Evolutionary conservation across 2,329 filamentous ascomycete genomes (phyloP).

Genomic region (Botrytis sinoallii): DNA sequence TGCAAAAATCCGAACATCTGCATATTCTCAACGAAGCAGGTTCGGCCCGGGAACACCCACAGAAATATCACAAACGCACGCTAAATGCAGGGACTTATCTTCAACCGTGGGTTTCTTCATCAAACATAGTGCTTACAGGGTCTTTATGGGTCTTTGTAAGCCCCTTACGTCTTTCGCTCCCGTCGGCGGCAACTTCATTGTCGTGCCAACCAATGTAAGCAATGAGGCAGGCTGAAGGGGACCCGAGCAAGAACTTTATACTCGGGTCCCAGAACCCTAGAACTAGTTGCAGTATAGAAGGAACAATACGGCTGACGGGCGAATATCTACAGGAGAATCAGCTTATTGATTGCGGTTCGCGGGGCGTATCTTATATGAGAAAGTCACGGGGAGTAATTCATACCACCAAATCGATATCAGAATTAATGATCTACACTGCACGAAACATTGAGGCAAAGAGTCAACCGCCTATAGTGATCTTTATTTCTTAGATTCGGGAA

Average conservation of each 20-base stretch:
- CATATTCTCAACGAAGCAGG: neutral
- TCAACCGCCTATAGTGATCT: neutral
- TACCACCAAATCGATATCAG: neutral
- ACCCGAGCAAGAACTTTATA: neutral
- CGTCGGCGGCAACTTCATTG: neutral
- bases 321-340: neutral
- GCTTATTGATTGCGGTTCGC: neutral
- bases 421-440: neutral
- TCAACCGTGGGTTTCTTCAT: neutral
- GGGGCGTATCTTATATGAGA: neutral
- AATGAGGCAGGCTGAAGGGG: slow-evolving; percentile 6
- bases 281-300: neutral
- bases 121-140: neutral
- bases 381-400: neutral
- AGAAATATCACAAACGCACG: neutral
- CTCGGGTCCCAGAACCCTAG: neutral
- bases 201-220: slow-evolving; percentile 8
- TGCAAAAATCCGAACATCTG: neutral
- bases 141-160: neutral
- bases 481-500: neutral
- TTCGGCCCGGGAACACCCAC: slow-evolving; percentile 2
- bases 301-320: neutral
- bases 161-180: neutral
- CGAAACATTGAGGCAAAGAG: neutral
- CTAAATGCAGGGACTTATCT: slow-evolving; percentile 1